Percentiles rank a stretch among this genome's conserved stretches.
Conservation (phyloP, 192 early-diverging fungal species). For the Podila minutissima region DNA sequence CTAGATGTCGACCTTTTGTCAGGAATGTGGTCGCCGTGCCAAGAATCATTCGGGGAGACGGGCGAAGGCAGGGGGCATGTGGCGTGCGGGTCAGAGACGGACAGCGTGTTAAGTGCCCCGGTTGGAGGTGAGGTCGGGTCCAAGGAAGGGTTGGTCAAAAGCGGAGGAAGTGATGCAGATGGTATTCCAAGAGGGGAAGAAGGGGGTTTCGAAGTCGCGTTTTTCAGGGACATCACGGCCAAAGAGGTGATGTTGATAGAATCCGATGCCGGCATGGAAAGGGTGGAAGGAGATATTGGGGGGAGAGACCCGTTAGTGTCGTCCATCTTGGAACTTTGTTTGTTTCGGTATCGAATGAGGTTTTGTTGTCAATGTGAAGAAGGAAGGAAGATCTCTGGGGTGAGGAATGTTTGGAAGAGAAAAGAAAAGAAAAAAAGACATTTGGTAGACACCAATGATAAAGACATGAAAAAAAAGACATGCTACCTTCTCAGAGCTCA, state of each 20-base stretch:
- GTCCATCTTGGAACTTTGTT: neutral
- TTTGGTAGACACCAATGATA: neutral
- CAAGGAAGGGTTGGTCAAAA: neutral
- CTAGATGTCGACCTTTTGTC: no score
- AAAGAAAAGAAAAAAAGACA: neutral
- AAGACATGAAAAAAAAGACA: neutral
- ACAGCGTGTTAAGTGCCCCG: no score
- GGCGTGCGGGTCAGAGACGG: no score
- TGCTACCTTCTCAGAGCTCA: neutral
- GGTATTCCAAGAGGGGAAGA: neutral
- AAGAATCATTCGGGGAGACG: no score
- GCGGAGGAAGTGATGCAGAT: neutral
- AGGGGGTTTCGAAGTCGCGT: neutral
- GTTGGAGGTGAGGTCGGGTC: neutral
- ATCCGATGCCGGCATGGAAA: slow-evolving; percentile 4
- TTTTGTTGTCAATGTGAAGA: neutral
- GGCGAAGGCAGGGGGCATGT: no score
- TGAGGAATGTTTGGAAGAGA: neutral
- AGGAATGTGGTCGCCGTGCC: no score
- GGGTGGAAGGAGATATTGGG: neutral
- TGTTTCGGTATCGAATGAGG: neutral
- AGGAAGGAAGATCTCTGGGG: neutral
- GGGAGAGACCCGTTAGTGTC: neutral
- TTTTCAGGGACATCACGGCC: neutral
- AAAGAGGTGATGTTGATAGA: neutral